Percentiles rank a stretch among this genome's conserved stretches.
phyloP scores from a whole-genome alignment of 164 flowering plant species.

The Vitis rotundifolia region DNA sequence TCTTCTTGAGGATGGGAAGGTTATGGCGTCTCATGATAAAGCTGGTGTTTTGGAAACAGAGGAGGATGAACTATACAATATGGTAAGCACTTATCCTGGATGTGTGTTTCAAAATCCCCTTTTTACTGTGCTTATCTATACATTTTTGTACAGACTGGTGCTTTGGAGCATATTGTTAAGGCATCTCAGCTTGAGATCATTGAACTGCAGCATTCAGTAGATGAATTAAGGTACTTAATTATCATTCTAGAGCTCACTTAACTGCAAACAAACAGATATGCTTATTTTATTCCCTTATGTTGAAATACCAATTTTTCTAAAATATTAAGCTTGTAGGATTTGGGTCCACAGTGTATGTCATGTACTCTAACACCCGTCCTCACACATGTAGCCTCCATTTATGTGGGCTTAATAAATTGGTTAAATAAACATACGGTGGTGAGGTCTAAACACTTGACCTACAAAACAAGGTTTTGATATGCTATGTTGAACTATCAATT shows the following conservation, averaged over 20 bases:
- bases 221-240: conserved; percentile 68
- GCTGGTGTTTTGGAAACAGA: conserved; percentile 30
- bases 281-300: too few species aligned
- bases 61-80: conserved; percentile 76
- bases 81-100: conserved; percentile 42
- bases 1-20: conserved; percentile 35
- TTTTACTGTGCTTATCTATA: neutral
- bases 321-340: too few species aligned
- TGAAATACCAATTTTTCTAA: too few species aligned
- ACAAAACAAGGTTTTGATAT: too few species aligned
- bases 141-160: conserved; percentile 64
- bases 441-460: too few species aligned
- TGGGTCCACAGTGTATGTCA: too few species aligned
- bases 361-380: too few species aligned
- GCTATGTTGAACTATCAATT: too few species aligned
- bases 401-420: too few species aligned
- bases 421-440: too few species aligned
- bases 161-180: conserved; percentile 84
- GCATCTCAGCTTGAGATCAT: conserved; percentile 86
- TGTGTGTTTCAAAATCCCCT: neutral
- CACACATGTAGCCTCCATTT: too few species aligned
- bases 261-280: too few species aligned
- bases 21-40: conserved; percentile 26
- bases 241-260: neutral
- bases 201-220: conserved; percentile 77